Base-by-base conservation (phyloP, 2,329 filamentous ascomycete genomes). In the Aaosphaeria pasadenensis region DNA sequence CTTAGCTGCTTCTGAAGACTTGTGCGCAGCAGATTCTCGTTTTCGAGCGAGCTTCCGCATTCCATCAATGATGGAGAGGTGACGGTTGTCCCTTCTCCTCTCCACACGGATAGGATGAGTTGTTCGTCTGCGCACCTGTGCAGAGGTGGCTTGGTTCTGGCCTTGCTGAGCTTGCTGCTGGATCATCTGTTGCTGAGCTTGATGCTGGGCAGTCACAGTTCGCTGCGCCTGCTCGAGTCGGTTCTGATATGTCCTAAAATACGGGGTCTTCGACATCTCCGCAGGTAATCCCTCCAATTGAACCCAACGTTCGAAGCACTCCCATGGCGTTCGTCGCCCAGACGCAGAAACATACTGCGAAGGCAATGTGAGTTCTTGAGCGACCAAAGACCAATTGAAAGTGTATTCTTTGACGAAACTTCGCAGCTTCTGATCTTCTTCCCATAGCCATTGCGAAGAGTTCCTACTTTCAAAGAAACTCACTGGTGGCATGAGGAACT, bases 301-400 rank as follows among this genome's bases (percentile, higher is more conserved):
- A 46, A 96, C 88, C 92, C 92, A 99, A 39, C 94, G 83, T 71
- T 99, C 94, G 60, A 99, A 99, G 66, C 94, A 99, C 73, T 99
- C 94, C 94, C 94, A 99, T 0, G 92, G 91, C 3, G 92, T 97
- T 42, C 94, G 83, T 52, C 94, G 82, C 66, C 97, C 92, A 7
- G 90, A 85, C 1, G 89, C 90, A 17, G 91, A 92, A n/a, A 84
- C 81, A 63, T 90, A 95, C 11, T 85, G 68, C 0, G 90, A 95
- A 45, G 83, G 84, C 11, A 87, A 80, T 1, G 84, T 80, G 45
- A 97, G 75, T 50, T 92, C 86, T 58, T 83, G 88, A 1, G 91
- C 89, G 46, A 97, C 96, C 5, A 99, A 77, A 3, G 91, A 95
- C 94, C 94, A 99, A 61, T 99, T 99, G 75, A 96, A 97, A 0